These are phyloP conservation scores for Isabelozyma rhagii DNA, from an alignment of 805 yeast species.

Conservation along the genomic window DNA sequence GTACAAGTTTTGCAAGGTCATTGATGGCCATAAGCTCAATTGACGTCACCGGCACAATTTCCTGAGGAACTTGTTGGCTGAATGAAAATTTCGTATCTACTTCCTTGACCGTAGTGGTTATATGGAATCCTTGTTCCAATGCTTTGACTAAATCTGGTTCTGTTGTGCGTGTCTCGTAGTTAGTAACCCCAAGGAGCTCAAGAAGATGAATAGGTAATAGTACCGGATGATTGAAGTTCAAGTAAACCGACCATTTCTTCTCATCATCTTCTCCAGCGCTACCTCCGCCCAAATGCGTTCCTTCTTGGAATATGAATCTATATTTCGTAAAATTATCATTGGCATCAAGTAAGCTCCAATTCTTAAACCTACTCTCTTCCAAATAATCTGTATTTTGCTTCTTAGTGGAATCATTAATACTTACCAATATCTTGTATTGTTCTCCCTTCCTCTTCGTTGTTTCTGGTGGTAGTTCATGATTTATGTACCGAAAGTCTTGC, in stretches of 20 bases:
- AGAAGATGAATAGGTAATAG: conserved; percentile 24
- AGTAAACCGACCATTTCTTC: conserved; percentile 21
- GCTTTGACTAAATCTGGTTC: conserved; percentile 2
- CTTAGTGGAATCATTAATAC: conserved; percentile 5
- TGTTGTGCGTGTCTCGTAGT: neutral
- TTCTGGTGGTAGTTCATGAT: conserved; percentile 14
- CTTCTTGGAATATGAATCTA: neutral
- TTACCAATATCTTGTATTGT: conserved; percentile 15
- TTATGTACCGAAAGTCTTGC: conserved; percentile 28
- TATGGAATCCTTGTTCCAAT: conserved; percentile 6
- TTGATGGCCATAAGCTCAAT: conserved; percentile 19
- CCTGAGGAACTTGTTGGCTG: conserved; percentile 10
- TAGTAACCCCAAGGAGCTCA: conserved; percentile 26
- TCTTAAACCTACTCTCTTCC: neutral
- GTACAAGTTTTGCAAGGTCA: conserved; percentile 22
- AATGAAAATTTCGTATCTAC: conserved; percentile 6
- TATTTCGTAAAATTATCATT: neutral
- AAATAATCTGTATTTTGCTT: neutral
- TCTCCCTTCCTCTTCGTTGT: conserved; percentile 9
- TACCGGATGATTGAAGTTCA: conserved; percentile 23
- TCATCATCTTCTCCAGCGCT: neutral
- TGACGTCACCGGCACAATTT: conserved; percentile 18
- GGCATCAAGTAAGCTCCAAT: neutral
- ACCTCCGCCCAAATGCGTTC: neutral
- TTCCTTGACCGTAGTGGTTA: conserved; percentile 4